A percentile compares a stretch with the other conserved stretches of the same genome.
Evolutionary conservation across 768 basidiomycete species (phyloP).

Genomic region (Lactarius psammicola): DNA sequence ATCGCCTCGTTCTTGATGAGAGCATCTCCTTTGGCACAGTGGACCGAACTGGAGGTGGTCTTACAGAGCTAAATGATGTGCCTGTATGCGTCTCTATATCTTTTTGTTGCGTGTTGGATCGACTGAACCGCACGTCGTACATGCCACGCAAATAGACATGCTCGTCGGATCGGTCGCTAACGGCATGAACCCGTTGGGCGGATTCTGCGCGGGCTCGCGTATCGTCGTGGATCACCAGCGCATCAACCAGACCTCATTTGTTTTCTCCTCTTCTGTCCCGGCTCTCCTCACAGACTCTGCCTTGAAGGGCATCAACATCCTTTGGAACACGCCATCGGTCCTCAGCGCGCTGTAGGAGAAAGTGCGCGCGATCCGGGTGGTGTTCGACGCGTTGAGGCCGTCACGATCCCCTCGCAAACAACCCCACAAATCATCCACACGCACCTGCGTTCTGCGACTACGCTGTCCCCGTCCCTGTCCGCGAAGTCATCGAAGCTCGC

Average conservation of each 20-base stretch:
- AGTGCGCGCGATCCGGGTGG: constrained; percentile 64
- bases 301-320: constrained; percentile 79
- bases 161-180: too few species aligned
- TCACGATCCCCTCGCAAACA: constrained; percentile 82
- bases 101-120: too few species aligned
- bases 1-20: constrained; percentile 92
- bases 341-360: constrained; percentile 80
- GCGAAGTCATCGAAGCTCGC: constrained; percentile 50
- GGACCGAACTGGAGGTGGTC: constrained; percentile 88
- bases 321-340: constrained; percentile 72
- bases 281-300: constrained; percentile 84
- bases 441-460: constrained; percentile 46
- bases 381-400: constrained; percentile 83
- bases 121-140: too few species aligned
- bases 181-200: too few species aligned
- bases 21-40: constrained; percentile 90
- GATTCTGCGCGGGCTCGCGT: too few species aligned
- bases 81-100: constrained; percentile 69
- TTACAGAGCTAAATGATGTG: constrained; percentile 93
- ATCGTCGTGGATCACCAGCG: too few species aligned
- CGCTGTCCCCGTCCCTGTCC: constrained; percentile 28
- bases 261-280: constrained; percentile 95
- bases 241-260: constrained; percentile 92
- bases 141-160: too few species aligned
- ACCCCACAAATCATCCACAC: constrained; percentile 90